A percentile compares a stretch with the other conserved stretches of the same genome.
These are phyloP conservation scores for Pichia sp. DNA, from an alignment of 1,139 yeast species.

Conservation along the genomic window DNA sequence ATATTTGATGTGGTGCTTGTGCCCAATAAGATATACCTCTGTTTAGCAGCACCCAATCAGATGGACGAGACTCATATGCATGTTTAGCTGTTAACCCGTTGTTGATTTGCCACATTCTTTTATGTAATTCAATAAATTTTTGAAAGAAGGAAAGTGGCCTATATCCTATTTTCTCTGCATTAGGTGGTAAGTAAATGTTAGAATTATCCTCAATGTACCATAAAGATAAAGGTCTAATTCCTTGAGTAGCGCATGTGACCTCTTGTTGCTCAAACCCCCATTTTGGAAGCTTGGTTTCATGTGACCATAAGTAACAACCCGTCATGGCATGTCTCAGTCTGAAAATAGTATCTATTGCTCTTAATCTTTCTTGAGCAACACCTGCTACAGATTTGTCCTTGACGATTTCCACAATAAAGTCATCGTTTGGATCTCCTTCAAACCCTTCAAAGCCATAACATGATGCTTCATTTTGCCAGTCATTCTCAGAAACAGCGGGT, in stretches of 20 bases:
- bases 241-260: constrained; percentile 85
- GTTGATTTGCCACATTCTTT: constrained; percentile 88
- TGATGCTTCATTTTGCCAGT: constrained; percentile 94
- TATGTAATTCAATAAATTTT: constrained; percentile 72
- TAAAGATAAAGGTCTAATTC: constrained; percentile 61
- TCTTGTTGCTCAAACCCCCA: constrained; percentile 98
- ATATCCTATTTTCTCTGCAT: constrained; percentile 54
- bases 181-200: constrained; percentile 38
- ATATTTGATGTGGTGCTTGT: constrained; percentile 61
- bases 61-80: constrained; percentile 80
- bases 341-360: constrained; percentile 79
- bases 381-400: constrained; percentile 48
- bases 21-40: constrained; percentile 96
- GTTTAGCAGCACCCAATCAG: constrained; percentile 78
- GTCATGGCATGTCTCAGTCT: constrained; percentile 84
- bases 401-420: constrained; percentile 84
- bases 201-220: constrained; percentile 87
- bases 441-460: constrained; percentile 90
- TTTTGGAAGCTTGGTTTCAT: constrained; percentile 76
- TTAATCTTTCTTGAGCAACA: constrained; percentile 53
- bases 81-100: constrained; percentile 80
- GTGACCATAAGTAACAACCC: constrained; percentile 85
- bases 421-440: constrained; percentile 92
- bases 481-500: constrained; percentile 86
- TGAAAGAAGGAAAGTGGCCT: constrained; percentile 54